Base-by-base conservation (phyloP, 2,329 filamentous ascomycete species). In the Xylariaceae sp. region DNA sequence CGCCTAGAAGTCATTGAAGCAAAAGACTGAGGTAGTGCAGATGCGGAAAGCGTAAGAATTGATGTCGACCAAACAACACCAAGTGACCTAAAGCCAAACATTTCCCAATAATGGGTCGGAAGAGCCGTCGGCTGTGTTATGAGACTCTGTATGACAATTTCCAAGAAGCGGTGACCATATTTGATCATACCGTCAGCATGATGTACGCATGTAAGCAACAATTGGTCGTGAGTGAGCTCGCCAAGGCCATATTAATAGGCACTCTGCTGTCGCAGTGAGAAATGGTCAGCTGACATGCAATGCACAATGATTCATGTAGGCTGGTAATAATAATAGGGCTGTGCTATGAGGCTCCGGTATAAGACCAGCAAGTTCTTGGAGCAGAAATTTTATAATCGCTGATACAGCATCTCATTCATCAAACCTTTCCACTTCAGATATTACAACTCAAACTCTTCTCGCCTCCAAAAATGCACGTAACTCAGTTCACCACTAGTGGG, bases 401-500 rank as follows among this genome's bases (percentile, higher is more conserved):
- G 14, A 16, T 17, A 34, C 2, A 17, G 12, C n/a, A 20, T 39
- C 29, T 21, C 25, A 29, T 22, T 12, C 8, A 8, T 17, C 37
- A n/a, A 35, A 3, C 23, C 20, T 36, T 12, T 4, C n/a, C 17
- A 25, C 17, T n/a, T 4, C 3, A 2, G 29, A n/a, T 23, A 6
- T 19, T 21, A 11, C 3, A 10, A 14, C 12, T 17, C 19, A 27
- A 8, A 33, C 20, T 10, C 19, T 11, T n/a, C 12, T 2, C 4
- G 6, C 23, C 27, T 14, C 8, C 37, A 11, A 52, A 45, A 8
- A 52, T 52, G 50, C 50, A 52, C 20, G 50, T 52, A 11, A 47
- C 50, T 27, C 50, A 52, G 7, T 52, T 52, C 20, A 50, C 44
- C 14, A 52, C 45, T 16, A 52, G 50, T 22, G 50, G 50, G 38